Conservation (phyloP, 306 rosid genomes). For the Ormosia emarginata region DNA sequence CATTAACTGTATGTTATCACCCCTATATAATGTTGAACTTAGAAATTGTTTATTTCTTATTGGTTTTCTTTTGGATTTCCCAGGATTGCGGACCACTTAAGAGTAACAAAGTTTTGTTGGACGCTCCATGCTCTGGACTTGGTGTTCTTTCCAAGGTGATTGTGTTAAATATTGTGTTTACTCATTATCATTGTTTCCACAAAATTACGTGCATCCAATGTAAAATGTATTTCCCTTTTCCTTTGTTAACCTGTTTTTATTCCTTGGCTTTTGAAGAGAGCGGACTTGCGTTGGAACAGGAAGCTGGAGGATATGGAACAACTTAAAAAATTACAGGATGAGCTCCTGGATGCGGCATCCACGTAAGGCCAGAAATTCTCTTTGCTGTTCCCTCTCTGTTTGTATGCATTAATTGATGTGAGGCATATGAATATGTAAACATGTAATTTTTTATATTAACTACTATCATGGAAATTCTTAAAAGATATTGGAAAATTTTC, state of each 20-base stretch:
- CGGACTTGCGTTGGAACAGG: slow-evolving; percentile 87
- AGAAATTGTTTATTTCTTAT: slow-evolving; percentile 17
- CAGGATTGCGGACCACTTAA: slow-evolving; percentile 51
- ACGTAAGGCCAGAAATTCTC: slow-evolving; percentile 39
- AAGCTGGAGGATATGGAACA: slow-evolving; percentile 67
- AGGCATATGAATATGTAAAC: background rate
- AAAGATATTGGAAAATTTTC: background rate
- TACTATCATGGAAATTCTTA: background rate
- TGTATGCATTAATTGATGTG: background rate
- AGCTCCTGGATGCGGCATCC: slow-evolving; percentile 78
- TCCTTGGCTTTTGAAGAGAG: slow-evolving; percentile 57
- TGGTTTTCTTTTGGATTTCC: slow-evolving; percentile 10
- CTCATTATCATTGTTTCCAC: background rate
- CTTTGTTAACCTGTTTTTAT: slow-evolving; percentile 13
- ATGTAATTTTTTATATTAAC: background rate
- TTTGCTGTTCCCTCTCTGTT: background rate
- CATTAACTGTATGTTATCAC: slow-evolving; percentile 47
- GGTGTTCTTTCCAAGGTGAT: slow-evolving; percentile 91
- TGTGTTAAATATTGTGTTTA: slow-evolving; percentile 5
- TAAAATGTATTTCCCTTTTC: background rate
- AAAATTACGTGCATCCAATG: background rate
- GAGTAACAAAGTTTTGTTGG: slow-evolving; percentile 78
- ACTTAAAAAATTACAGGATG: slow-evolving; percentile 72
- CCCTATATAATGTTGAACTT: background rate
- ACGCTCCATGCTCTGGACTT: slow-evolving; percentile 83